Percentiles rank a stretch among this genome's conserved stretches.
phyloP scores from a whole-genome alignment of 75 land plant species.

The Picea sitchensis region DNA sequence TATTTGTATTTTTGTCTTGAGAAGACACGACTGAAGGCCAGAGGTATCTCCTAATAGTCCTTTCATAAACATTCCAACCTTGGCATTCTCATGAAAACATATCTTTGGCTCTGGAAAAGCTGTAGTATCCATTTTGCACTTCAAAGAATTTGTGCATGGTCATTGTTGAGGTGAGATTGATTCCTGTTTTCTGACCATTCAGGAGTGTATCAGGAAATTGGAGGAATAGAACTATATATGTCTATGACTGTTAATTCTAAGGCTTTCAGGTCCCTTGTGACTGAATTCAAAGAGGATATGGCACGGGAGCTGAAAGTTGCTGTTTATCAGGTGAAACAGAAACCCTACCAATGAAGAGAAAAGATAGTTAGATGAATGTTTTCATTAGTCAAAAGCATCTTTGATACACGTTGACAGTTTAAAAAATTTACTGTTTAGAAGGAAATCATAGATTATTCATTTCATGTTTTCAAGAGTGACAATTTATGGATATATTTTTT shows the following conservation, averaged over 20 bases:
- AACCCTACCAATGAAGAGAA: neutral
- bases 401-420: neutral
- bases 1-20: no score
- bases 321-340: neutral
- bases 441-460: neutral
- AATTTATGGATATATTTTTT: neutral
- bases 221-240: neutral
- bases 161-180: neutral
- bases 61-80: no score
- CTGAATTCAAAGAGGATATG: conserved; percentile 8
- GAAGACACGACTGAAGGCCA: no score
- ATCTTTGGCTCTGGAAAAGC: neutral
- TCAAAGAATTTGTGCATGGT: no score
- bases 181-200: neutral
- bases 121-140: neutral
- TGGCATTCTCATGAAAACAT: no score
- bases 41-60: no score
- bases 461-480: neutral
- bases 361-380: neutral
- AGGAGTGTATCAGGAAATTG: conserved; percentile 8
- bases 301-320: conserved; percentile 11
- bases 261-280: neutral
- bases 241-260: conserved; percentile 3
- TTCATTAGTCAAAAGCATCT: neutral
- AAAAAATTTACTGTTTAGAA: neutral